Evolutionary conservation across 2,329 filamentous ascomycete species (phyloP), one percentile per base, ranked within the genome.

Genomic region (Clonostachys solani): DNA sequence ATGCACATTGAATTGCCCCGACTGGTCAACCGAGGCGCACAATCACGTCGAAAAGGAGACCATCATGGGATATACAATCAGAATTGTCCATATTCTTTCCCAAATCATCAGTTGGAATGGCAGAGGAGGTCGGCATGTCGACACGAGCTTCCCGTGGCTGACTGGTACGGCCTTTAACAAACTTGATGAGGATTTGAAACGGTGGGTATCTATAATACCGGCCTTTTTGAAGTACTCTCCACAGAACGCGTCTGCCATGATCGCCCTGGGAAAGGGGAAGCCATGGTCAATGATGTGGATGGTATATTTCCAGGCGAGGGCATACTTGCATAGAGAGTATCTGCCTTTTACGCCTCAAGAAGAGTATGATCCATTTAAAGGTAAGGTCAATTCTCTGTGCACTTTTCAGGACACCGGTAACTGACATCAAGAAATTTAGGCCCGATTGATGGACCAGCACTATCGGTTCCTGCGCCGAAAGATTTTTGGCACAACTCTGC

Each of bases 271-370:
- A 15, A 18, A 23, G 34, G 42, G 18, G 16, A n/a, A 33, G n/a
- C 29, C 17, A 13, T 44, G 42, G 42, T 12, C 42, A 29, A 18
- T 29, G 12, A 44, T 44, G 42, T 44, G 42, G 42, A 44, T 44
- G 42, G 29, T 44, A 6, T 44, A 44, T 35, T 33, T 29, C 34
- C 42, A 44, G 13, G 42, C 42, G 10, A 44, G 42, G 23, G 42
- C 42, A 33, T 44, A 44, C 17, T 12, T 44, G 42, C 42, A 44
- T 33, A 19, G 42, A 33, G 42, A 44, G 17, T 44, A 44, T 44
- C 5, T 44, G 12, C 42, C 42, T 29, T 44, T 44, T 16, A 44
- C 33, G 29, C 42, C 42, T 3, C 29, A 44, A 18, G 17, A 15
- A 12, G 18, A 33, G 12, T 44, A 44, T 34, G 42, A 44, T 33